These are phyloP conservation scores for Podaxis carcinomalis DNA, from an alignment of 768 basidiomycete genomes.

Conservation along the genomic window DNA sequence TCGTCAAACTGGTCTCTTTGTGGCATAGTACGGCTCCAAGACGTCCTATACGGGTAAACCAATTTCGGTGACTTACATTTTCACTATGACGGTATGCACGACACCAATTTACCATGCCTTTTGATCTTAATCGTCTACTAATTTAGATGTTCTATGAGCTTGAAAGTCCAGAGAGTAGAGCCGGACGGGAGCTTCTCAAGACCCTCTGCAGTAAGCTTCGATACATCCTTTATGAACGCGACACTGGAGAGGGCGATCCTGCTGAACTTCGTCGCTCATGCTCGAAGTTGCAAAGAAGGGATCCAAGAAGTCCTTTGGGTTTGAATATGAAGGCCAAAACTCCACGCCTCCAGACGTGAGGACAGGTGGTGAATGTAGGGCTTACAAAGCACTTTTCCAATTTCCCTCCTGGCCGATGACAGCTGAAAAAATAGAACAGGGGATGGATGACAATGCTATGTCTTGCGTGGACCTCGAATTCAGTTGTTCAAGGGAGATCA, in stretches of 20 bases:
- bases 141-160: not conserved
- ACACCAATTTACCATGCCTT: not conserved
- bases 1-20: not conserved
- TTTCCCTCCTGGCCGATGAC: not conserved
- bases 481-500: not conserved
- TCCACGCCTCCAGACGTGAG: not conserved
- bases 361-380: not conserved
- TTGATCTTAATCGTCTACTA: not conserved
- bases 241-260: not conserved
- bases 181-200: not conserved
- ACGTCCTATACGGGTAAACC: not conserved
- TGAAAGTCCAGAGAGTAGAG: not conserved
- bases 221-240: not conserved
- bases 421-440: not conserved
- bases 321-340: not conserved
- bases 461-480: not conserved
- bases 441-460: not conserved
- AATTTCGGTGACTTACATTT: not conserved
- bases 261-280: not conserved
- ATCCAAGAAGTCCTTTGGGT: not conserved
- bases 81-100: not conserved
- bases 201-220: not conserved
- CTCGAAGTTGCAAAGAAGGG: not conserved
- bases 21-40: not conserved
- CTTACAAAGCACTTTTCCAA: not conserved